Evolutionary conservation across 208 protist species (phyloP).

Genomic region (Acanthamoeba divionensis): DNA sequence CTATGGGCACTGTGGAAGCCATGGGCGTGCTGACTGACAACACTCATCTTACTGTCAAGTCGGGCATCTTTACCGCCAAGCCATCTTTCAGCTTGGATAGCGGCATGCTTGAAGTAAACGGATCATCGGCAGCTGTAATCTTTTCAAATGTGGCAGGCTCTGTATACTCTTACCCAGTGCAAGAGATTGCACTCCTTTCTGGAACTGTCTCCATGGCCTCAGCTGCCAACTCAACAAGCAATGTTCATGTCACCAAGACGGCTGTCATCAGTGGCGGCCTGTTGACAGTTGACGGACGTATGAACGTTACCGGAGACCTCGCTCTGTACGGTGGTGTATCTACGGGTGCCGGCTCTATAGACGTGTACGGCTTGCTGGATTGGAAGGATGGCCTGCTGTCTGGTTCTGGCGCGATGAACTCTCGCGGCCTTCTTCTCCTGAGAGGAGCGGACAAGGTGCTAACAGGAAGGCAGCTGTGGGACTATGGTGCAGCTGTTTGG

Average conservation of each 20-base stretch:
- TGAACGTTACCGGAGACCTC: not conserved
- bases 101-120: not conserved
- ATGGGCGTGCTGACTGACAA: not conserved
- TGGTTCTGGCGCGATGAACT: not conserved
- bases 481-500: not conserved
- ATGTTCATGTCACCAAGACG: not conserved
- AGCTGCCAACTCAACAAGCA: slow-evolving; percentile 4
- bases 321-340: not conserved
- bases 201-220: not conserved
- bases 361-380: not conserved
- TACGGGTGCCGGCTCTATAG: not conserved
- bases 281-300: not conserved
- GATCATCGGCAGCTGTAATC: not conserved
- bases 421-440: not conserved
- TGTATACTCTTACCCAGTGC: too few relatives aligned
- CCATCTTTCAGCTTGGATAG: not conserved
- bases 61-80: not conserved
- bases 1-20: not conserved
- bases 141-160: not conserved
- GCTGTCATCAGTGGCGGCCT: slow-evolving; percentile 26
- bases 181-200: too few relatives aligned
- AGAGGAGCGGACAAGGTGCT: not conserved
- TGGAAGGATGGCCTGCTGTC: not conserved
- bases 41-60: not conserved
- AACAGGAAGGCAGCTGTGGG: not conserved